Percentiles rank a stretch among this genome's conserved stretches.
These are phyloP conservation scores for Xylariales sp. DNA, from an alignment of 2,329 filamentous ascomycete species.

Conservation along the genomic window DNA sequence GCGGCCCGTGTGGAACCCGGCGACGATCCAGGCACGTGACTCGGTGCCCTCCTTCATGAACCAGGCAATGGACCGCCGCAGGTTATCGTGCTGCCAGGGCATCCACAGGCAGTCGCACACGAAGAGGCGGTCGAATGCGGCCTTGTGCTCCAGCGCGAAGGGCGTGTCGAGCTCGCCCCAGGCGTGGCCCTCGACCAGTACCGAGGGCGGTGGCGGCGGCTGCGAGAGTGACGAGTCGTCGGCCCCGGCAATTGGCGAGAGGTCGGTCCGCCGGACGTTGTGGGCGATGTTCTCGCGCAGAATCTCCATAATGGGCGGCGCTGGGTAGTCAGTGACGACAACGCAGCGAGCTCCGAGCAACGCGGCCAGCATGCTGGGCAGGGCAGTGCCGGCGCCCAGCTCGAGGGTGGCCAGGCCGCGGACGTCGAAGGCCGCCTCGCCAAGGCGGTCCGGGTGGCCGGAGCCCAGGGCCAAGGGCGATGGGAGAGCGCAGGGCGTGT, in stretches of 20 bases:
- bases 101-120: conserved; percentile 75
- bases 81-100: conserved; percentile 65
- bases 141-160: conserved; percentile 20
- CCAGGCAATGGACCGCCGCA: conserved; percentile 57
- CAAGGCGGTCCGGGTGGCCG: neutral
- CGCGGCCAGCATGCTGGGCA: conserved; percentile 46
- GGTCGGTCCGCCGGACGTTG: no score
- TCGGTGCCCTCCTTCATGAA: conserved; percentile 42
- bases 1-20: conserved; percentile 69
- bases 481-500: no score
- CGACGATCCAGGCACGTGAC: conserved; percentile 60
- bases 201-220: conserved; percentile 26
- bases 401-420: conserved; percentile 53
- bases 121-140: conserved; percentile 57
- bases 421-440: conserved; percentile 37
- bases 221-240: no score
- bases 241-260: no score
- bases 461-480: no score
- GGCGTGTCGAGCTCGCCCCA: conserved; percentile 54
- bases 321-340: conserved; percentile 65
- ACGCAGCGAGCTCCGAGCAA: conserved; percentile 46
- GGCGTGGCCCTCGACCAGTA: conserved; percentile 54
- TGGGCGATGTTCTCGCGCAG: conserved; percentile 52
- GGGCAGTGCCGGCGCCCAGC: conserved; percentile 61
- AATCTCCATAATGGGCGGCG: conserved; percentile 53